These are phyloP conservation scores for Tetrahymena thermophila DNA, from an alignment of 73 alveolate species.

Conservation along the genomic window DNA sequence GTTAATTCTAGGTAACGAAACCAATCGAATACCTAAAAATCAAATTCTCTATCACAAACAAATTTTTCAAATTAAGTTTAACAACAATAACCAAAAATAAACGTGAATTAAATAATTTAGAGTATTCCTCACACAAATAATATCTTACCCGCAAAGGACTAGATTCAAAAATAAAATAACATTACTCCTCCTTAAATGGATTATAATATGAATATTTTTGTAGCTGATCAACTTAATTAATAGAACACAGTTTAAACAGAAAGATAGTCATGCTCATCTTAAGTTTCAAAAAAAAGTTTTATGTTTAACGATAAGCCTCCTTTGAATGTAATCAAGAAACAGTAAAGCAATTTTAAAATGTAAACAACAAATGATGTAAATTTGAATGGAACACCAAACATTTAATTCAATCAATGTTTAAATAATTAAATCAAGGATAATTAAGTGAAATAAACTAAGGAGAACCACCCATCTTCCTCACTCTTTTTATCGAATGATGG, in stretches of 20 bases:
- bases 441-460: neutral
- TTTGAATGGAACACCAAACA: neutral
- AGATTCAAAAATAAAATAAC: neutral
- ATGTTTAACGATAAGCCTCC: neutral
- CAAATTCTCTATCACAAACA: neutral
- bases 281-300: neutral
- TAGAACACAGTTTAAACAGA: neutral
- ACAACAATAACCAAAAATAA: neutral
- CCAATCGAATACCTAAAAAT: neutral
- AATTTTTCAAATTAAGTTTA: neutral
- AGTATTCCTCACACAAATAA: neutral
- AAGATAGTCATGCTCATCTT: neutral
- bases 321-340: neutral
- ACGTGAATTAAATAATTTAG: neutral
- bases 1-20: neutral
- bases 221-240: neutral
- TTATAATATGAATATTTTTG: neutral
- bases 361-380: neutral
- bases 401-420: neutral
- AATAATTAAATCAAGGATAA: neutral
- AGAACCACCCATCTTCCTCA: neutral
- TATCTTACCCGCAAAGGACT: neutral
- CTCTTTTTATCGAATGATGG: neutral
- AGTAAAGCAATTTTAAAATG: neutral
- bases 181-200: neutral